These are phyloP conservation scores for Ganoderma sinense DNA, from an alignment of 1,284 basidiomycete species.

Conservation along the genomic window DNA sequence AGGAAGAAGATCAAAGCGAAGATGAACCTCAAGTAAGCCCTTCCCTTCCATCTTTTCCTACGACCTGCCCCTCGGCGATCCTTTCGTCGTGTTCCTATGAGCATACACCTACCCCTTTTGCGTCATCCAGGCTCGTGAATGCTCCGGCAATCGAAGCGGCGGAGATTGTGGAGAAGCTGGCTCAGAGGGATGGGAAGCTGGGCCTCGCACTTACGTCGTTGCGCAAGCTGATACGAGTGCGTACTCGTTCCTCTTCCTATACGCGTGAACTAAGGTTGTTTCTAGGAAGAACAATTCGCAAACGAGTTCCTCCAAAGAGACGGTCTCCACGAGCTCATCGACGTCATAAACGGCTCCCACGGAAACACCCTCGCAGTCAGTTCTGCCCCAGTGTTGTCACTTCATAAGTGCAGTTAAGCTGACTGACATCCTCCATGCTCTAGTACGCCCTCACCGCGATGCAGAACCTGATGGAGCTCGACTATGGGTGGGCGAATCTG, in stretches of 20 bases:
- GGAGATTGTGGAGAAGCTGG: constrained; percentile 81
- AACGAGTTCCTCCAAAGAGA: constrained; percentile 84
- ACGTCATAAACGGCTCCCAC: constrained; percentile 70
- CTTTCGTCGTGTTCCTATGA: neutral
- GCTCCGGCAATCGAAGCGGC: constrained; percentile 84
- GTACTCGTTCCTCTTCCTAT: neutral
- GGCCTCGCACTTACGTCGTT: constrained; percentile 81
- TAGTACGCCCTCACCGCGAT: constrained; percentile 87
- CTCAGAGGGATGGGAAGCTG: constrained; percentile 67
- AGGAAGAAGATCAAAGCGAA: constrained; percentile 84
- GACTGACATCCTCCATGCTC: neutral
- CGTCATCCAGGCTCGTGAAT: constrained; percentile 70
- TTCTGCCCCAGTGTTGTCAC: constrained; percentile 13
- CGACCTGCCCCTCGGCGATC: neutral
- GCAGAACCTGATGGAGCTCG: constrained; percentile 87
- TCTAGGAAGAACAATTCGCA: constrained; percentile 88
- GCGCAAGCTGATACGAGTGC: constrained; percentile 83
- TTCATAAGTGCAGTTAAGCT: neutral
- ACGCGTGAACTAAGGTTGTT: neutral
- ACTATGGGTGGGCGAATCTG: constrained; percentile 82
- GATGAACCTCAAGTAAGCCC: constrained; percentile 78
- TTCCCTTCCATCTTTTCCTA: neutral
- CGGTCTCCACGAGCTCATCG: constrained; percentile 81
- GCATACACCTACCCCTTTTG: constrained; percentile 16
- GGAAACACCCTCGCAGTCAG: constrained; percentile 90